phyloP scores from a whole-genome alignment of 2,329 filamentous ascomycete species.

The Calonectria naviculata region DNA sequence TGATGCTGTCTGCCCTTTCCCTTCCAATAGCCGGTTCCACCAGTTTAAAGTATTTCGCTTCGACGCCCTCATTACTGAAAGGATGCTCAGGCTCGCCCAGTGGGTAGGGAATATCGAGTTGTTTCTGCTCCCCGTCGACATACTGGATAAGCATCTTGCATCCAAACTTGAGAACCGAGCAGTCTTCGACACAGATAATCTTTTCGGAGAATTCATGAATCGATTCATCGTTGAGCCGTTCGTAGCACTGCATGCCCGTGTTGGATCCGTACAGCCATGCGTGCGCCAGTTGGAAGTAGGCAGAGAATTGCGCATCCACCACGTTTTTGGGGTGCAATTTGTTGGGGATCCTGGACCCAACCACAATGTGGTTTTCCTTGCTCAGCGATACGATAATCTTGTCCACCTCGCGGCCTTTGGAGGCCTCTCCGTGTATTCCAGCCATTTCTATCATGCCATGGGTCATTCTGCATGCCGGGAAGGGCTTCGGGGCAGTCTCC shows the following conservation, averaged over 20 bases:
- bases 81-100: background rate
- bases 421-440: background rate
- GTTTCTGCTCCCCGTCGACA: background rate
- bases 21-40: background rate
- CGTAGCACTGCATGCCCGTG: background rate
- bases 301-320: constrained; percentile 17
- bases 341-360: background rate
- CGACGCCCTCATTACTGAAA: background rate
- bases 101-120: background rate
- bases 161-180: background rate
- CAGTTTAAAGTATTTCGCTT: background rate
- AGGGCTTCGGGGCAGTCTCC: constrained; percentile 15
- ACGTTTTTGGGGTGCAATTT: constrained; percentile 19
- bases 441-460: constrained; percentile 13
- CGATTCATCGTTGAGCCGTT: background rate
- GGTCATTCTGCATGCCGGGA: constrained; percentile 13
- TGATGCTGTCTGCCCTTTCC: background rate
- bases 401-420: background rate
- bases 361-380: background rate
- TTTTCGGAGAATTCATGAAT: constrained; percentile 7
- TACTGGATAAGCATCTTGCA: background rate
- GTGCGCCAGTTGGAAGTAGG: constrained; percentile 14
- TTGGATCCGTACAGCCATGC: constrained; percentile 12
- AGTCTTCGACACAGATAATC: background rate
- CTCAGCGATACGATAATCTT: constrained; percentile 1